phyloP scores from a whole-genome alignment of 306 rosid genomes.

The Casuarina cunninghamiana region DNA sequence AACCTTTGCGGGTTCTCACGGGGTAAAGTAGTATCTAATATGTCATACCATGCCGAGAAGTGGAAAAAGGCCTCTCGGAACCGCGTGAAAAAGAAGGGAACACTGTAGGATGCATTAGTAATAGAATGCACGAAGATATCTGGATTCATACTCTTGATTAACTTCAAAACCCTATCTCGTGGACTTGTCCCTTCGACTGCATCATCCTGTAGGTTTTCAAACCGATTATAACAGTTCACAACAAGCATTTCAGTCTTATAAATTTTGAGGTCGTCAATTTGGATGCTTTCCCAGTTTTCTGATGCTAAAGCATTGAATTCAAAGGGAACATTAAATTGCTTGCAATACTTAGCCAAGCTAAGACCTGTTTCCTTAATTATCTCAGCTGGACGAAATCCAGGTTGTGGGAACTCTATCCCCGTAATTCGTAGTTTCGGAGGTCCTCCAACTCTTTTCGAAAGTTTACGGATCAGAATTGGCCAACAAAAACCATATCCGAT shows the following conservation, averaged over 20 bases:
- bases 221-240: conserved; percentile 18
- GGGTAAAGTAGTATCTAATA: background rate
- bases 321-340: conserved; percentile 31
- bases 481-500: conserved; percentile 76
- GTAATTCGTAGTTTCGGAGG: conserved; percentile 73
- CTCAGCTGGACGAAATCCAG: conserved; percentile 39
- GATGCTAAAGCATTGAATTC: conserved; percentile 26
- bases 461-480: conserved; percentile 67
- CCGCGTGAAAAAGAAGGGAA: conserved; percentile 1
- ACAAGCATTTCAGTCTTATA: conserved; percentile 19
- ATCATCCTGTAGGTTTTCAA: conserved; percentile 24
- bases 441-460: conserved; percentile 58
- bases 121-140: conserved; percentile 23
- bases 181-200: conserved; percentile 28
- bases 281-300: conserved; percentile 27
- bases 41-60: background rate
- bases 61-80: background rate
- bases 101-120: conserved; percentile 5
- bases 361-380: conserved; percentile 39
- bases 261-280: conserved; percentile 22
- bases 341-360: conserved; percentile 36
- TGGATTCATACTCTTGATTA: conserved; percentile 27
- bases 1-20: too few species aligned
- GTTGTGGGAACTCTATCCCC: conserved; percentile 38
- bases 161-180: conserved; percentile 11